phyloP scores from a whole-genome alignment of 495 filamentous ascomycete genomes.

The Hypoxylon intermedium region DNA sequence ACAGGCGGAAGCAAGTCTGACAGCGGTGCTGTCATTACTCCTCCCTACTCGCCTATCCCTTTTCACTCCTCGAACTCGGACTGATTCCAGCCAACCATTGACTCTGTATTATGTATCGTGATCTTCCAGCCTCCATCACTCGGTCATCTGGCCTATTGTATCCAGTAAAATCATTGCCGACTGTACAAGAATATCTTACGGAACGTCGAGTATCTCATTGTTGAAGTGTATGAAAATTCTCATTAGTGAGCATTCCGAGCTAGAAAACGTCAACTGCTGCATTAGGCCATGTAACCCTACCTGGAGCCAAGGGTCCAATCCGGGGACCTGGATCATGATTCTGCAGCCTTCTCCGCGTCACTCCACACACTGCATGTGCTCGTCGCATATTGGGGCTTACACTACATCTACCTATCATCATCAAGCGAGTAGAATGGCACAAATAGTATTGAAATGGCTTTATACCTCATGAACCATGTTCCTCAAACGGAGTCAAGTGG shows the following conservation, averaged over 20 bases:
- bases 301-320: constrained; percentile 23
- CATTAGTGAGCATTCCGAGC: constrained; percentile 13
- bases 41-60: not conserved
- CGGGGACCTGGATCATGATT: constrained; percentile 15
- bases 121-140: not conserved
- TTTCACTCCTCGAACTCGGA: not conserved
- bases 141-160: constrained; percentile 4
- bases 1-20: not conserved
- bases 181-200: not conserved
- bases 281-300: constrained; percentile 29
- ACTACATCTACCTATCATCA: not conserved
- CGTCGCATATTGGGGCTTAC: not conserved
- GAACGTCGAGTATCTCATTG: constrained; percentile 3
- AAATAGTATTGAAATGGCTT: constrained; percentile 1
- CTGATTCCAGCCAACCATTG: not conserved
- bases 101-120: no score
- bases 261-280: constrained; percentile 9
- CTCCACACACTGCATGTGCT: constrained; percentile 12
- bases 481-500: not conserved
- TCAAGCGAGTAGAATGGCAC: constrained; percentile 12
- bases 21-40: no score
- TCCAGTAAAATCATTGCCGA: constrained; percentile 24
- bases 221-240: not conserved
- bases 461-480: not conserved
- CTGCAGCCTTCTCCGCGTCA: constrained; percentile 30